These are phyloP conservation scores for Escallonia rubra DNA, from an alignment of 129 eudicot species.

Conservation along the genomic window DNA sequence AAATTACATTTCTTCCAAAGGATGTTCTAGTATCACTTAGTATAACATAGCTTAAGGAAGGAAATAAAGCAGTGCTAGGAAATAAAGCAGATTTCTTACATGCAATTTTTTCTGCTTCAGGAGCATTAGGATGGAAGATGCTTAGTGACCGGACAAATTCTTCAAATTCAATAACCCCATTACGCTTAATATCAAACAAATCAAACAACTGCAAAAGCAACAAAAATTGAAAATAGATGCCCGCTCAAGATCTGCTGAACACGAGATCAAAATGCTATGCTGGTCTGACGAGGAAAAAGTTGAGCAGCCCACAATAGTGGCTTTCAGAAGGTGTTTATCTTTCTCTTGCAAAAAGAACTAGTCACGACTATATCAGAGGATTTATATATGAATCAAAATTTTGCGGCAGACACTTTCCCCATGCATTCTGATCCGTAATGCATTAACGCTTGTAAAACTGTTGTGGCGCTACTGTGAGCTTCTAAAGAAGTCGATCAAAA, in stretches of 20 bases:
- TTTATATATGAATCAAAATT: neutral
- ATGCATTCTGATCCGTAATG: neutral
- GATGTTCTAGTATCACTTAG: neutral
- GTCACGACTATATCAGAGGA: too few relatives aligned
- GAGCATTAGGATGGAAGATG: conserved; percentile 75
- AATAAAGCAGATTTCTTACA: conserved; percentile 36
- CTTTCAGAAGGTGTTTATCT: too few relatives aligned
- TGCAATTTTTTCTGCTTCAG: conserved; percentile 58
- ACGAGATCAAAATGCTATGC: neutral
- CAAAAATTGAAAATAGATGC: neutral
- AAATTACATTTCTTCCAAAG: neutral
- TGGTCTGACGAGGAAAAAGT: too few relatives aligned
- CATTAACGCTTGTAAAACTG: neutral
- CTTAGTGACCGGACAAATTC: conserved; percentile 79
- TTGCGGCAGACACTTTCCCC: neutral
- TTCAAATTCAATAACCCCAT: conserved; percentile 80
- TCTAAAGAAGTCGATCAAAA: neutral
- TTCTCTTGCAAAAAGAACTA: too few relatives aligned
- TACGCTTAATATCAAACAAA: conserved; percentile 65
- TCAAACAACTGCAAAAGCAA: conserved; percentile 52
- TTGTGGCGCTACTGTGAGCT: neutral
- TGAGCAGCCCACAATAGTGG: too few relatives aligned
- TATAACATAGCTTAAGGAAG: too few relatives aligned
- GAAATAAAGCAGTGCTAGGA: too few relatives aligned
- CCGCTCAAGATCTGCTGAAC: neutral